Conservation (phyloP, 306 rosid genomes). For the Lupinus albus region DNA sequence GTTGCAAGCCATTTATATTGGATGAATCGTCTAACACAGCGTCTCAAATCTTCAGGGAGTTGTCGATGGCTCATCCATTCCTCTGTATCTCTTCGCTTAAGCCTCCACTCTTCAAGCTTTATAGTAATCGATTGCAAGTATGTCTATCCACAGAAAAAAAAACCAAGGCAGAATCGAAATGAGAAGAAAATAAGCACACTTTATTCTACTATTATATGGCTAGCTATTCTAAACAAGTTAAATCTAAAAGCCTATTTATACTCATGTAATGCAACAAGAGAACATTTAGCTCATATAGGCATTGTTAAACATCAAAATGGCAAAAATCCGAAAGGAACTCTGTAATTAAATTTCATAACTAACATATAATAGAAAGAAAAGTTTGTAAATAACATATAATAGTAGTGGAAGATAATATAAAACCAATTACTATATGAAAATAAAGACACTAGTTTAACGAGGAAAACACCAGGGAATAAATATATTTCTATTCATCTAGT, state of each 20-base stretch:
- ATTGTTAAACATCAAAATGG: slow-evolving; percentile 3
- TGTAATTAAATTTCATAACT: background rate
- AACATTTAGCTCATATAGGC: slow-evolving; percentile 1
- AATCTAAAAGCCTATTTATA: slow-evolving; percentile 12
- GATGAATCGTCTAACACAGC: slow-evolving; percentile 77
- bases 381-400: background rate
- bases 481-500: slow-evolving; percentile 25
- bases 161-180: slow-evolving; percentile 25
- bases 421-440: background rate
- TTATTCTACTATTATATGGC: background rate
- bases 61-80: slow-evolving; percentile 99
- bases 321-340: background rate
- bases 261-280: background rate
- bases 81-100: slow-evolving; percentile 90
- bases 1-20: slow-evolving; percentile 97
- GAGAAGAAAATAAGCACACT: background rate
- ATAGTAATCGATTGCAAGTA: slow-evolving; percentile 92
- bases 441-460: slow-evolving; percentile 20
- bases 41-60: slow-evolving; percentile 88
- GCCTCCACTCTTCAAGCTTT: slow-evolving; percentile 99
- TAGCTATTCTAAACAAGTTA: background rate
- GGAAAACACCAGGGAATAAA: slow-evolving; percentile 16
- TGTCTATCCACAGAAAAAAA: slow-evolving; percentile 62
- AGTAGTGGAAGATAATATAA: no score
- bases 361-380: background rate